Evolutionary conservation across 1,139 yeast genomes (phyloP), one percentile per base, ranked within the genome.

Genomic region (Chernovozyma aurita): DNA sequence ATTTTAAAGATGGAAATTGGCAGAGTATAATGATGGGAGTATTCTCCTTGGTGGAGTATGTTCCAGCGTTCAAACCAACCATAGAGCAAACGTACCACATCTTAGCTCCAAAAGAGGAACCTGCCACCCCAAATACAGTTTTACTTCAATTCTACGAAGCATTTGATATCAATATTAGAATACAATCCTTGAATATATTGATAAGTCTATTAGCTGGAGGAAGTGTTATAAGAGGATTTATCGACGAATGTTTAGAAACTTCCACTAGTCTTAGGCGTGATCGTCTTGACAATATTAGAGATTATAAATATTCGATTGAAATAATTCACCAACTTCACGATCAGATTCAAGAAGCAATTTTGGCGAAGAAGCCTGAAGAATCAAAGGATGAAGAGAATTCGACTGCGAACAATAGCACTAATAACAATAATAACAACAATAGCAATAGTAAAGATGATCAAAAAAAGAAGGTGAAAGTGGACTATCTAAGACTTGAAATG

Each of bases 1-100:
- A 76, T 48, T 92, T 85, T 55, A 79, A 74, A 49, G 90, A 86
- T 49, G 95, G 96, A 4, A 79, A 79, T 39, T 90, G 97, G 96
- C 83, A 86, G 49, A 71, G 82, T 30, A 76, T 84, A 32, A 59
- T 88, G 25, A 57, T 88, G 31, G 96, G 96, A 15, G 67, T 88
- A 4, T 66, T 88, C 22, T 71, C 81, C 1, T 58, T 76, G 35
- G 76, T 83, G 9, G 78, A 79, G 32, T 70, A 78, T 46, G 70
- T 80, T 24, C 78, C 80, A 0, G 70, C 72, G 16, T 83, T 76
- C 61, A 53, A 65, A 22, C 62, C 63, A 0, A 57, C 60, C 4
- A 73, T 82, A 38, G 63, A 59, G 13, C 60, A 63, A 28, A 72
- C 77, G 2, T 73, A 68, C 42, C 68, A 68, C 32, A 52, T 59